phyloP scores from a whole-genome alignment of 768 basidiomycete species.

The Myochromella boudieri region DNA sequence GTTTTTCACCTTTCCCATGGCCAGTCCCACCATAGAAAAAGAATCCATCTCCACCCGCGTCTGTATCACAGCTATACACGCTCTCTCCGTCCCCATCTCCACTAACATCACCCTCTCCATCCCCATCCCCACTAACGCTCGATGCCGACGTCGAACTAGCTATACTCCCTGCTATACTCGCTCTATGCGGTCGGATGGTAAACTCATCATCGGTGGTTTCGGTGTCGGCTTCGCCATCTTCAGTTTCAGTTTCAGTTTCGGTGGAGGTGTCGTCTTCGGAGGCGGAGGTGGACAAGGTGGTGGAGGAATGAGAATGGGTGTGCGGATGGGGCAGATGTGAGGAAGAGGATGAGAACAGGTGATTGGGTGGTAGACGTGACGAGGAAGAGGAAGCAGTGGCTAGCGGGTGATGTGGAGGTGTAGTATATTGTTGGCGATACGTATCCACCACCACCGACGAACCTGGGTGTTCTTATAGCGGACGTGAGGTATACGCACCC shows the following conservation, averaged over 20 bases:
- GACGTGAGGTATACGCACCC: too few species aligned
- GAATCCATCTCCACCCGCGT: too few species aligned
- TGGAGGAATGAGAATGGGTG: background rate
- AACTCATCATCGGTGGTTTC: constrained; percentile 77
- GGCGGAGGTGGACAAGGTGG: constrained; percentile 14
- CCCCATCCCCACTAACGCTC: constrained; percentile 10
- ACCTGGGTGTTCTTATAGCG: too few species aligned
- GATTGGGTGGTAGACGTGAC: too few species aligned
- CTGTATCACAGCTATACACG: constrained; percentile 5
- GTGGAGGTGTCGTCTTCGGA: constrained; percentile 24
- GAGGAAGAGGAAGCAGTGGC: too few species aligned
- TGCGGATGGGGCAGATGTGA: background rate
- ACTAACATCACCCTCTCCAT: constrained; percentile 8
- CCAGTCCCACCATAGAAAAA: constrained; percentile 11
- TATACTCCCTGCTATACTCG: constrained; percentile 12
- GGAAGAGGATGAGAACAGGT: too few species aligned
- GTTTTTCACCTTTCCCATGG: constrained; percentile 1
- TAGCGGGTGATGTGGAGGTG: too few species aligned
- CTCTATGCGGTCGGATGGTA: constrained; percentile 58
- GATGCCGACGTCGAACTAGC: constrained; percentile 15
- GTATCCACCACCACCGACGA: too few species aligned
- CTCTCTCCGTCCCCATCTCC: constrained; percentile 16
- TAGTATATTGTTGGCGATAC: too few species aligned
- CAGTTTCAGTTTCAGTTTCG: too few species aligned
- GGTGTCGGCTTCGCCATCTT: constrained; percentile 42